phyloP scores from a whole-genome alignment of 306 rosid genomes.

The Styphnolobium japonicum region DNA sequence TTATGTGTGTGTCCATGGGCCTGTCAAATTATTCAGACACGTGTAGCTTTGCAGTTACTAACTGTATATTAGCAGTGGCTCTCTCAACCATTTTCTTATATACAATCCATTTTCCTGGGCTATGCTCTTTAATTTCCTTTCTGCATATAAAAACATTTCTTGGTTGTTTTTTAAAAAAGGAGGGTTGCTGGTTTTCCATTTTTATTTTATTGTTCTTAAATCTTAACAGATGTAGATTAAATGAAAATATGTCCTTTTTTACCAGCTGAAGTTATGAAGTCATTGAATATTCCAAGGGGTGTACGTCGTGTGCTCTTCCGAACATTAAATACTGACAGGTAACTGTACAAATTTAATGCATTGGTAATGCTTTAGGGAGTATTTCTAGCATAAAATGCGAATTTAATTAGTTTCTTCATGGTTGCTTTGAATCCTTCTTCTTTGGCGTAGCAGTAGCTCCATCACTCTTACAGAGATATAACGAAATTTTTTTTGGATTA shows the following conservation, averaged over 20 bases:
- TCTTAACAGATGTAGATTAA: background rate
- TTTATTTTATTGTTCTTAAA: background rate
- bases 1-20: background rate
- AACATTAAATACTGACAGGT: slow-evolving; percentile 71
- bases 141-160: too few relatives aligned
- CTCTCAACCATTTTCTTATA: background rate
- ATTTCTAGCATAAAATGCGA: background rate
- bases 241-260: background rate
- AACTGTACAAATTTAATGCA: background rate
- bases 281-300: slow-evolving; percentile 59
- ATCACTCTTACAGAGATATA: background rate
- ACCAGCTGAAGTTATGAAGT: slow-evolving; percentile 70
- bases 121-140: too few relatives aligned
- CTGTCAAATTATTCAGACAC: background rate
- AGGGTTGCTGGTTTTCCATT: too few relatives aligned
- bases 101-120: too few relatives aligned
- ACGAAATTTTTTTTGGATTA: background rate
- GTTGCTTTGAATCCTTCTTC: background rate
- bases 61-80: background rate
- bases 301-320: slow-evolving; percentile 67
- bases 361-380: background rate
- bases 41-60: background rate
- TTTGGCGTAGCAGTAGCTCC: background rate
- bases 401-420: background rate
- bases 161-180: too few relatives aligned